A percentile compares a stretch with the other conserved stretches of the same genome.
These are phyloP conservation scores for Blastosporella zonata DNA, from an alignment of 1,284 basidiomycete genomes.

Conservation along the genomic window DNA sequence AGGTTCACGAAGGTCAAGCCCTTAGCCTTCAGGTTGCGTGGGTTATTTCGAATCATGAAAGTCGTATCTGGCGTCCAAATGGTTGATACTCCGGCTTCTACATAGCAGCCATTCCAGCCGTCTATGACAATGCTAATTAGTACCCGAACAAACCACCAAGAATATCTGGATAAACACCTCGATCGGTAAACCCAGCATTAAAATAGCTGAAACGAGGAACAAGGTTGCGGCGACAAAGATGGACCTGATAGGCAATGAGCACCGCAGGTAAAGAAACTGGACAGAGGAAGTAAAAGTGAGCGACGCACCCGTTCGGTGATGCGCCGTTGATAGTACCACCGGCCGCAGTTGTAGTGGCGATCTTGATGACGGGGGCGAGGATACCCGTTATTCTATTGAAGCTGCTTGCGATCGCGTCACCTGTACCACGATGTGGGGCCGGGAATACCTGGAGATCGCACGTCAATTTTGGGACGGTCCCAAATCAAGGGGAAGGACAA, in stretches of 20 bases:
- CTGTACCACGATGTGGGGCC: conserved; percentile 60
- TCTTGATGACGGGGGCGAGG: conserved; percentile 53
- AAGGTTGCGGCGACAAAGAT: conserved; percentile 57
- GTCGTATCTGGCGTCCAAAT: no score
- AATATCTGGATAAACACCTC: conserved; percentile 38
- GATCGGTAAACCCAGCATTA: conserved; percentile 54
- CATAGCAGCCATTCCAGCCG: conserved; percentile 22
- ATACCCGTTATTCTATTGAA: conserved; percentile 56
- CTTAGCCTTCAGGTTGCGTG: no score
- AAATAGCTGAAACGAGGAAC: conserved; percentile 44
- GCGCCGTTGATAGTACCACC: conserved; percentile 24
- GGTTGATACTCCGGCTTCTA: background rate
- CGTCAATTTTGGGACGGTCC: background rate
- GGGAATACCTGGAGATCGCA: conserved; percentile 41
- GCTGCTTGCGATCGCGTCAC: conserved; percentile 55
- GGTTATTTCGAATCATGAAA: no score
- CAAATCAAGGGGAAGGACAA: background rate
- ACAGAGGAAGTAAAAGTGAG: background rate
- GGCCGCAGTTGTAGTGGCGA: conserved; percentile 35
- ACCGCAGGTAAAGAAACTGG: conserved; percentile 7
- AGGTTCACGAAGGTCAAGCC: no score
- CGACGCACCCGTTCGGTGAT: conserved; percentile 34
- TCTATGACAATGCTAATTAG: conserved; percentile 6
- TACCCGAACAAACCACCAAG: background rate
- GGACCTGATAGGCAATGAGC: conserved; percentile 33